Percentiles rank a stretch among this genome's conserved stretches.
phyloP scores from a whole-genome alignment of 768 basidiomycete genomes.

The Auriscalpium vulgare region DNA sequence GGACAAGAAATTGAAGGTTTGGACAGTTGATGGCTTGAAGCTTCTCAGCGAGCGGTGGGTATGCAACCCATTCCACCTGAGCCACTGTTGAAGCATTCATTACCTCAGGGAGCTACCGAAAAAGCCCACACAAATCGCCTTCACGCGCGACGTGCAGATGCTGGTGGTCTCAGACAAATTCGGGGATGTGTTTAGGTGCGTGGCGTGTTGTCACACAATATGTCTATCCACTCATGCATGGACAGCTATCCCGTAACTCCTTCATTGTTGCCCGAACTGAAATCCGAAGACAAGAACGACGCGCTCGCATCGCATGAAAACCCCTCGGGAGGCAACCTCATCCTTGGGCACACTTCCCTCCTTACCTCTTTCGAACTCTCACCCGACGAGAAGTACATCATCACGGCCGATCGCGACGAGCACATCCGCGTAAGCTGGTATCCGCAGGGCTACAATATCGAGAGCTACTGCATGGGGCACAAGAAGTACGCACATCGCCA shows the following conservation, averaged over 20 bases:
- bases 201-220: conserved; percentile 5
- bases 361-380: conserved; percentile 69
- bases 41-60: conserved; percentile 54
- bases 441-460: conserved; percentile 79
- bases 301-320: conserved; percentile 56
- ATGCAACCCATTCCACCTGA: background rate
- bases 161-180: conserved; percentile 91
- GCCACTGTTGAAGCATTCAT: background rate
- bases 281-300: conserved; percentile 12
- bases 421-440: conserved; percentile 90
- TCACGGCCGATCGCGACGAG: conserved; percentile 92
- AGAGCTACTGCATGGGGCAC: conserved; percentile 83
- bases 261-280: conserved; percentile 14
- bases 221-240: background rate
- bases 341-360: conserved; percentile 86
- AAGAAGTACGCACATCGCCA: conserved; percentile 44
- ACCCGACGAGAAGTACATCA: conserved; percentile 60
- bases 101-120: conserved; percentile 69
- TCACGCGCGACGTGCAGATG: conserved; percentile 52
- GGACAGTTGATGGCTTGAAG: conserved; percentile 50
- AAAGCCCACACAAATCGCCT: conserved; percentile 61
- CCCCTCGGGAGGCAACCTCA: conserved; percentile 56
- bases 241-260: conserved; percentile 54
- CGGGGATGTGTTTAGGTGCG: conserved; percentile 82
- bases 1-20: conserved; percentile 76